Percentiles rank a stretch among this genome's conserved stretches.
Evolutionary conservation across 2,329 filamentous ascomycete genomes (phyloP).

Genomic region (Seiridium unicorne): DNA sequence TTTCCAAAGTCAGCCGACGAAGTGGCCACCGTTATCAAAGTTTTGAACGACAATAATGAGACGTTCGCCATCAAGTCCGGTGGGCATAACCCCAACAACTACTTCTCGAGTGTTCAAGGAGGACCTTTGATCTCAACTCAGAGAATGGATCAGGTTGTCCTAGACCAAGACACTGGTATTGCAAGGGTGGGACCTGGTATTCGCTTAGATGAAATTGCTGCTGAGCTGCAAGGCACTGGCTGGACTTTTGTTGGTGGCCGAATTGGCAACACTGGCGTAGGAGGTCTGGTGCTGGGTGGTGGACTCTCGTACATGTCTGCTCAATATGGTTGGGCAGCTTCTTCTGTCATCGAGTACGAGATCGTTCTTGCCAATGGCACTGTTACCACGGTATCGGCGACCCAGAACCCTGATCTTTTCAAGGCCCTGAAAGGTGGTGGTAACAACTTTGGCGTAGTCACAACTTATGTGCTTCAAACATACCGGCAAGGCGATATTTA

Average conservation of each 20-base stretch:
- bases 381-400: conserved; percentile 42
- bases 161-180: conserved; percentile 34
- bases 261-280: conserved; percentile 42
- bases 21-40: conserved; percentile 48
- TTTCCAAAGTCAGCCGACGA: conserved; percentile 48
- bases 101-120: conserved; percentile 46
- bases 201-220: conserved; percentile 39
- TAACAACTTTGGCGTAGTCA: conserved; percentile 53
- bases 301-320: conserved; percentile 51
- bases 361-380: conserved; percentile 51
- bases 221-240: conserved; percentile 37
- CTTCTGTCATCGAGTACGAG: conserved; percentile 48
- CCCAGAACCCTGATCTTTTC: conserved; percentile 46
- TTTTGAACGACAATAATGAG: conserved; percentile 43
- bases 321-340: conserved; percentile 49
- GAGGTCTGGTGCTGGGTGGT: conserved; percentile 51
- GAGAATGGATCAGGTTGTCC: conserved; percentile 37
- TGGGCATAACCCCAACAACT: conserved; percentile 54
- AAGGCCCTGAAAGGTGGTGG: conserved; percentile 54
- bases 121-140: conserved; percentile 49
- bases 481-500: conserved; percentile 38
- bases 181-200: conserved; percentile 44
- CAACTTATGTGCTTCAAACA: conserved; percentile 41
- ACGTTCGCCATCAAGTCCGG: conserved; percentile 57
- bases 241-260: conserved; percentile 43